Evolutionary conservation across 2,329 filamentous ascomycete genomes (phyloP), one percentile per base, ranked within the genome.

Genomic region (Cyphellophora attinorum): DNA sequence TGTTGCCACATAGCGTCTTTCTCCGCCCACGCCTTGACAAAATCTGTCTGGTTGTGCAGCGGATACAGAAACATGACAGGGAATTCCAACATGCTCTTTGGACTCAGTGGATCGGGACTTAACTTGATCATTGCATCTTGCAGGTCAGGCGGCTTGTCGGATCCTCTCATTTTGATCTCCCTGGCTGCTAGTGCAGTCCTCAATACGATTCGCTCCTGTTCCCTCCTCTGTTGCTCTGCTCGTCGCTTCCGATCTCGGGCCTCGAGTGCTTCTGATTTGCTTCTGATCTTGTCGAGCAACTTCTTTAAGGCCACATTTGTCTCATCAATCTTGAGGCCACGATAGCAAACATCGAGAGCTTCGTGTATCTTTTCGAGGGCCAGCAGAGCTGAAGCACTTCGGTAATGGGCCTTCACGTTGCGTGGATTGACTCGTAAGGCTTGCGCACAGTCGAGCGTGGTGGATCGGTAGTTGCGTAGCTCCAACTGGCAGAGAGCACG

Each of bases 341-440:
- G 72, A 4, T 71, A 64, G 52, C 81, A 88, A 4, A 85, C 78
- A 56, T 93, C 85, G 46, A 79, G 72, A 2, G 91, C 88, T 61
- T 95, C 86, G 14, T 64, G 58, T 37, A 93, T 65, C 51, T 85
- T 85, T 55, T 83, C 80, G 11, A 95, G 74, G 1, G 79, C 76
- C 16, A 93, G 65, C 37, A 93, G 72, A 3, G 91, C 89, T 40
- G 71, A 69, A 2, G 82, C 75, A 36, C 82, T 86, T 43, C 91
- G 81, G 61, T 93, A 98, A 62, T 79, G 85, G 1, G 91, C 89
- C 64, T 98, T 98, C 51, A 93, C 58, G 57, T 94, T 95, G 33
- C 57, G 58, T 3, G 79, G 72, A 59, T 95, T 93, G 39, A 95
- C 66, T 25, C 77, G 74, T 40, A 98, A 70, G 2, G 84, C 81